Base-by-base conservation (phyloP, 176 grass and related monocot species). In the Phoenix dactylifera region DNA sequence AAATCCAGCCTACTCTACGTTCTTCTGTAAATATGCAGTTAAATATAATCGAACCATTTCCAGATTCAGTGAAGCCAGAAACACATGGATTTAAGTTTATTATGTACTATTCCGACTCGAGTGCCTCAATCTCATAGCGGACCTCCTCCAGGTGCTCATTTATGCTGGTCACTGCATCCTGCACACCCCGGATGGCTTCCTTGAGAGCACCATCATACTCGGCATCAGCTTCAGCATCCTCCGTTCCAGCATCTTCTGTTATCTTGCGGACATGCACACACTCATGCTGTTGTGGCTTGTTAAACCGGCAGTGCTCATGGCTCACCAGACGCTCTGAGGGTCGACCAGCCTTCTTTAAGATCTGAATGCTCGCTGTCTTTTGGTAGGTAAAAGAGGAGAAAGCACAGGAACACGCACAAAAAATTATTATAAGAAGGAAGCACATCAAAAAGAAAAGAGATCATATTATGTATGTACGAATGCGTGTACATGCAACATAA, bases 111-210 rank as follows among this genome's bases (percentile, higher is more conserved):
- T 44, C 10, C 35, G 75, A 63, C 59, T 83, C 87, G 0, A 97
- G 87, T 19, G 72, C 81, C 0, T 91, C 84, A 0, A 97, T 88
- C 72, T 91, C 92, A 61, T 97, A 97, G 14, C 75, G 74, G 20
- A 83, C 83, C 30, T 97, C 92, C 59, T 97, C 92, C 72, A 91
- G 57, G 20, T 76, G 82, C 60, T 97, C 87, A 56, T 91, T 91
- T 55, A 97, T 97, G 72, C 44, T 60, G 2, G 84, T 97, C 63
- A 97, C 87, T 0, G 81, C 77, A 18, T 80, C 80, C 55, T 91
- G 92, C 64, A 97, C 76, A 3, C 87, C 81, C 17, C 80, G 71
- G 70, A 97, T 85, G 44, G 93, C 80, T 68, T 88, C 93, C 69
- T 91, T 97, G 32, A 97, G 74, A 22, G 83, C 78, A 1, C 22